A percentile compares a stretch with the other conserved stretches of the same genome.
phyloP scores from a whole-genome alignment of 805 yeast species.

The Cyberlindnera maritima region DNA sequence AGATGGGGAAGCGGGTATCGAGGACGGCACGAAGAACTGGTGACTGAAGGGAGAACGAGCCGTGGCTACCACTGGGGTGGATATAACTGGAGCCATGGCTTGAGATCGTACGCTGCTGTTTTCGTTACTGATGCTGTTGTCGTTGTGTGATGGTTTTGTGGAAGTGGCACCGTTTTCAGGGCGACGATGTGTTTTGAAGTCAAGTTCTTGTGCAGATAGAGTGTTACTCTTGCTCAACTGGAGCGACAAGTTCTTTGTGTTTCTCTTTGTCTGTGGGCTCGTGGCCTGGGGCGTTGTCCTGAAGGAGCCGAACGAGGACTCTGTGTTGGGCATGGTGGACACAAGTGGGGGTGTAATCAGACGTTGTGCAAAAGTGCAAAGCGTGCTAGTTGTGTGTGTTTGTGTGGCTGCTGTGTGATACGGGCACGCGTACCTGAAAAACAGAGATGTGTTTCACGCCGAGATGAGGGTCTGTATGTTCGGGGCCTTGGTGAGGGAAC shows the following conservation, averaged over 20 bases:
- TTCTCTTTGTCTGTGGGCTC: constrained; percentile 27
- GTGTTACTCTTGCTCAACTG: constrained; percentile 13
- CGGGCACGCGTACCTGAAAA: constrained; percentile 10
- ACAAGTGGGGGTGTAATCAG: too few relatives aligned
- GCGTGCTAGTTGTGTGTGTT: too few relatives aligned
- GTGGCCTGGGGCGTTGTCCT: constrained; percentile 6
- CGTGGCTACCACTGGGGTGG: background rate
- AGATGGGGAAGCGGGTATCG: constrained; percentile 1
- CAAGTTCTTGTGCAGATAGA: too few relatives aligned
- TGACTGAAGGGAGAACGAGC: background rate
- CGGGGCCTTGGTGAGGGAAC: too few relatives aligned
- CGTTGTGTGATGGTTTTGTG: background rate
- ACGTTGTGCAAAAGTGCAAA: too few relatives aligned
- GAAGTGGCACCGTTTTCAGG: background rate
- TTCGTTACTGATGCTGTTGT: background rate
- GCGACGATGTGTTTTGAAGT: too few relatives aligned
- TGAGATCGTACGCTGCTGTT: background rate
- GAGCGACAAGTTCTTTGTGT: constrained; percentile 27
- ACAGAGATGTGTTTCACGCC: constrained; percentile 5
- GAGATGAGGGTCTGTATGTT: background rate
- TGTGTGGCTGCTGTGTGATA: background rate
- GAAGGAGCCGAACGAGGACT: constrained; percentile 8
- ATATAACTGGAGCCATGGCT: background rate
- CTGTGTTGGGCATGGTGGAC: background rate
- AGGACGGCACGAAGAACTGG: background rate